Base-by-base conservation (phyloP, 768 basidiomycete species). In the Boletus pseudo-olivaceus region DNA sequence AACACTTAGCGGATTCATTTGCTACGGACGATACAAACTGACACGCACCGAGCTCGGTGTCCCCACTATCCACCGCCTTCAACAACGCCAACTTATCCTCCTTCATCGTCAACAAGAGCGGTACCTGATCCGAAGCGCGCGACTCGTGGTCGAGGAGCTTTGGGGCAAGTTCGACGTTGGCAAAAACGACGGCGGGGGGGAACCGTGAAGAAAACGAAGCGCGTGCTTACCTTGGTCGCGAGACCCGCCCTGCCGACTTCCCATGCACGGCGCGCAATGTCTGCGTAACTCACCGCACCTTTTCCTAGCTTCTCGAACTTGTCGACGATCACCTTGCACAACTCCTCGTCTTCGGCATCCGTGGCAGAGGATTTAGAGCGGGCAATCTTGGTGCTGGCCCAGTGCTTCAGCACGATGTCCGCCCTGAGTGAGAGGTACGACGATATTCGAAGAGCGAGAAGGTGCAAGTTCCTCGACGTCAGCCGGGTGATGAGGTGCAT, bases 261-360 rank as follows among this genome's bases (percentile, higher is more conserved):
- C 94, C 95, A 98, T 30, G 96, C 95, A 43, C 86, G 84, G 69
- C 85, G 85, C 4, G 97, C 94, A 59, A 98, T 93, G 55, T 97
- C 96, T 9, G 95, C 94, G 68, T 93, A 98, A 64, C 90, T 93
- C 17, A 97, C 92, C 8, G 83, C 82, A 1, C 77, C 79, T 17
- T 85, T 82, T 17, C 91, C 91, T 37, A 95, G 77, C 53, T 82
- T 83, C 67, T 89, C 81, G 48, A 98, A 93, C 68, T 98, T 98
- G 62, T 87, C 84, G 5, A 98, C 94, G 54, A 99, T 96, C 53
- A 83, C 70, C 45, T 76, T 76, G 65, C 93, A 94, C 11, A 96
- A 76, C 40, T 84, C 85, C 35, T 87, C 87, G 60, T 97, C 94
- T 20, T 82, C 85, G 19, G 73, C 74, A 12, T 84, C 73, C 12